Evolutionary conservation across 139 green algal genomes (phyloP).

Genomic region (Desmodesmus armatus): DNA sequence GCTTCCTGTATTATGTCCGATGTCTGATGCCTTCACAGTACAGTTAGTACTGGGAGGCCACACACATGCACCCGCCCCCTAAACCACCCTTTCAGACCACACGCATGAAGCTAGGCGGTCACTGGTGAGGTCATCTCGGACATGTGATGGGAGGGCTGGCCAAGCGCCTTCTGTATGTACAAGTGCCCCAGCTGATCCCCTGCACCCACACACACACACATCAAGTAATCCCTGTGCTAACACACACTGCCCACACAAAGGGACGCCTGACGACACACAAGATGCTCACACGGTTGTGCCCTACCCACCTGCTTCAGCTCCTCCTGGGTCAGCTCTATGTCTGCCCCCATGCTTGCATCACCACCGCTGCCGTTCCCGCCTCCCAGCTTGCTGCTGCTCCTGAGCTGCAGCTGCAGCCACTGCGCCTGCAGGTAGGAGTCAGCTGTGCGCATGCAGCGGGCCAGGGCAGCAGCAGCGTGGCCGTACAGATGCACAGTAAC

Average conservation of each 20-base stretch:
- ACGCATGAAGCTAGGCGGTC: no score
- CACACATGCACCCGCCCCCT: no score
- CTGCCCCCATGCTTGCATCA: not conserved
- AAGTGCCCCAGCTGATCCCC: not conserved
- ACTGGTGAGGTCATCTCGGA: no score
- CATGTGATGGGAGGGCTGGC: no score
- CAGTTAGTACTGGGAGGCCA: not conserved
- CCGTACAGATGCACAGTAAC: slow-evolving; percentile 28
- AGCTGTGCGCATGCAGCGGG: slow-evolving; percentile 1
- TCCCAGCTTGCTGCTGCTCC: not conserved
- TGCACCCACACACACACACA: not conserved
- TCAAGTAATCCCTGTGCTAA: no score
- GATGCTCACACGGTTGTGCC: not conserved
- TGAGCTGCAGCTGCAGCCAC: not conserved
- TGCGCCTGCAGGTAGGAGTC: not conserved
- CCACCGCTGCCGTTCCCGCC: not conserved
- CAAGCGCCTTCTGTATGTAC: no score
- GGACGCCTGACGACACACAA: no score
- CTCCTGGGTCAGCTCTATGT: not conserved
- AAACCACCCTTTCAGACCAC: no score
- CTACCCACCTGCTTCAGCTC: not conserved
- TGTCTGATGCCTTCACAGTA: not conserved
- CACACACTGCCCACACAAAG: no score
- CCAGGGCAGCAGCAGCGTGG: slow-evolving; percentile 1
- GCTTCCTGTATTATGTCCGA: not conserved